Evolutionary conservation across 129 eudicot genomes (phyloP).

Genomic region (Mikania micrantha): DNA sequence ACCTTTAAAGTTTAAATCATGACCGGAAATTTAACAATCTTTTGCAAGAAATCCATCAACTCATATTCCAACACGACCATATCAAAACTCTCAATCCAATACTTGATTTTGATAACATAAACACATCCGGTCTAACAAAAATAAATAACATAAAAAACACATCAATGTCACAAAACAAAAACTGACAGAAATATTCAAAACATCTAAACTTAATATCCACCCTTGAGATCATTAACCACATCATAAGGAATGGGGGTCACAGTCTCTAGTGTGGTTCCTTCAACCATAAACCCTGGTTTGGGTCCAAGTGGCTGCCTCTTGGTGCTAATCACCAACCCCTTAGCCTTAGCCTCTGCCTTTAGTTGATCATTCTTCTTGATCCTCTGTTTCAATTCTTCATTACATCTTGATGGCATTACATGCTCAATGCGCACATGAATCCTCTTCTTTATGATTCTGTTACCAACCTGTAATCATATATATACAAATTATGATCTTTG

Average conservation of each 20-base stretch:
- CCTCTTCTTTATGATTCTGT: slow-evolving; percentile 77
- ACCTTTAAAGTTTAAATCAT: too few species aligned
- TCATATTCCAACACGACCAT: too few species aligned
- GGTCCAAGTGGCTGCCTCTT: slow-evolving; percentile 90
- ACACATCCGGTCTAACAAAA: slow-evolving; percentile 22
- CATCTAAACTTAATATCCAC: slow-evolving; percentile 56
- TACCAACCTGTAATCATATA: slow-evolving; percentile 46
- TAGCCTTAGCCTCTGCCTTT: slow-evolving; percentile 81
- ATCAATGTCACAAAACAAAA: slow-evolving; percentile 28
- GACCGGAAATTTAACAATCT: too few species aligned
- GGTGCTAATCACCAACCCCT: slow-evolving; percentile 69
- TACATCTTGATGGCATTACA: slow-evolving; percentile 83
- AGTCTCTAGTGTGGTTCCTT: slow-evolving; percentile 74
- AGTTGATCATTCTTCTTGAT: slow-evolving; percentile 64
- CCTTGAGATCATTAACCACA: slow-evolving; percentile 94
- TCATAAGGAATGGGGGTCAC: slow-evolving; percentile 94
- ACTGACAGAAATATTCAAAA: not conserved
- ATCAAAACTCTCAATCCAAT: not conserved
- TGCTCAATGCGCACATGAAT: slow-evolving; percentile 90
- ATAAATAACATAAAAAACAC: slow-evolving; percentile 10
- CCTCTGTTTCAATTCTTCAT: slow-evolving; percentile 64
- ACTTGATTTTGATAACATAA: not conserved
- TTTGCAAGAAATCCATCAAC: too few species aligned
- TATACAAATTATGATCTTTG: not conserved
- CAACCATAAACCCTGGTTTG: slow-evolving; percentile 89